A percentile compares a stretch with the other conserved stretches of the same genome.
Evolutionary conservation across 2,329 filamentous ascomycete species (phyloP).

Genomic region (Claviceps fusiformis): DNA sequence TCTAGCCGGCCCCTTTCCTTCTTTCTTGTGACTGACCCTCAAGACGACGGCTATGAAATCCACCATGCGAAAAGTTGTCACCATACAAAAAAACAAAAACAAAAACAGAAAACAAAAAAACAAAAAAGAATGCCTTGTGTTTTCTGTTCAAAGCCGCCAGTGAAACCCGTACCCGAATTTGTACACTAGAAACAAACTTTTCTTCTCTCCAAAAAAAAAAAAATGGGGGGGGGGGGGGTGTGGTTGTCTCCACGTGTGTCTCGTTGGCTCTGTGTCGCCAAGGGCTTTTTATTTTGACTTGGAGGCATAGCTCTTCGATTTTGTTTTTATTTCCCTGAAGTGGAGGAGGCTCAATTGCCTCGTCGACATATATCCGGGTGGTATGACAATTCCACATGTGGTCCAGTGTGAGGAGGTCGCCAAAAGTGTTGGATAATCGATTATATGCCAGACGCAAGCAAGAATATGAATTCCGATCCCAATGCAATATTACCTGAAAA

Average conservation of each 20-base stretch:
- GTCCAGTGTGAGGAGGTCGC: neutral
- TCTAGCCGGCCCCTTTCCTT: neutral
- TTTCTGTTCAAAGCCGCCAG: neutral
- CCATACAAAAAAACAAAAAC: neutral
- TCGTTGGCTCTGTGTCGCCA: neutral
- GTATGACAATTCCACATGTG: neutral
- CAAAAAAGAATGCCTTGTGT: slow-evolving; percentile 2
- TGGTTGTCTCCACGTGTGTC: neutral
- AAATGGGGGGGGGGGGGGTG: neutral
- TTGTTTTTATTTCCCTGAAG: neutral
- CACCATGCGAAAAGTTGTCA: neutral
- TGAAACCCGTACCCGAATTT: neutral
- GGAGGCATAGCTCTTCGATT: neutral
- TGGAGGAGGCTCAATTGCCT: neutral
- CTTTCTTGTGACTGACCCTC: neutral
- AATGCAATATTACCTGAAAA: slow-evolving; percentile 38
- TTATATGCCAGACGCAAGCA: slow-evolving; percentile 19
- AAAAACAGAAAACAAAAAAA: neutral
- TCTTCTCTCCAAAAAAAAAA: slow-evolving; percentile 1
- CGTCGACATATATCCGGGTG: neutral
- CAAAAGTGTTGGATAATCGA: slow-evolving; percentile 10
- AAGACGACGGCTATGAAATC: neutral
- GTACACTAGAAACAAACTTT: neutral
- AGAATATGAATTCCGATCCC: slow-evolving; percentile 20
- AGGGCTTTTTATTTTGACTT: no score